Conservation (phyloP, 768 basidiomycete genomes). For the Dendrothele bispora region DNA sequence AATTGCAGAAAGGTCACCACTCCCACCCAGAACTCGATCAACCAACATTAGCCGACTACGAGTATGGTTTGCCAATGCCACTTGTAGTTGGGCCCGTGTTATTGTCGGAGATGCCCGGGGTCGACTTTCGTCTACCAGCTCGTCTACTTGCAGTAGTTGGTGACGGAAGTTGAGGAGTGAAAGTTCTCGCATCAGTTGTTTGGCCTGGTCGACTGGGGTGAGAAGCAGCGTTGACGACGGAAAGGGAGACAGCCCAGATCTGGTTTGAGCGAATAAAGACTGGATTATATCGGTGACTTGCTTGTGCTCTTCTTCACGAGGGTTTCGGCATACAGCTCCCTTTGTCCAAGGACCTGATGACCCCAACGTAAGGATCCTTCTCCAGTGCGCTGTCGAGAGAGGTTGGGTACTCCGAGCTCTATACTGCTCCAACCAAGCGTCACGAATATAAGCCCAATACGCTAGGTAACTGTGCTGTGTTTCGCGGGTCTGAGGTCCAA, state of each 20-base stretch:
- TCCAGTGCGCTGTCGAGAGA: neutral
- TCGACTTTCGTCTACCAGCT: neutral
- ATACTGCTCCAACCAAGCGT: neutral
- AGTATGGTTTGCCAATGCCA: neutral
- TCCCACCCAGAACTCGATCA: neutral
- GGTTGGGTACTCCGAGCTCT: neutral
- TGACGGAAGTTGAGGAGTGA: neutral
- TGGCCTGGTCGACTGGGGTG: neutral
- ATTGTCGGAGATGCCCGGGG: neutral
- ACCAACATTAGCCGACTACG: neutral
- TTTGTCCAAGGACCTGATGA: no score
- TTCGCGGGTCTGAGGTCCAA: neutral
- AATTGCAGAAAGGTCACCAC: neutral
- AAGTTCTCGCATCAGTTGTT: neutral
- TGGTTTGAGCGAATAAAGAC: neutral
- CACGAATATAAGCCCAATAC: neutral
- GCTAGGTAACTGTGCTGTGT: neutral
- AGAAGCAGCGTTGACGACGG: neutral
- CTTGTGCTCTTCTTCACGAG: neutral
- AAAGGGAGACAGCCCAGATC: neutral
- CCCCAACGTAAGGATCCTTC: neutral
- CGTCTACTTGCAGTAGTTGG: neutral
- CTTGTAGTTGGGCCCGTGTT: neutral
- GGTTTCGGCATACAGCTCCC: no score
- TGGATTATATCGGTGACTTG: neutral